A percentile compares a stretch with the other conserved stretches of the same genome.
Evolutionary conservation across 1,139 yeast genomes (phyloP).

Genomic region (Sugiyamaella novakii): DNA sequence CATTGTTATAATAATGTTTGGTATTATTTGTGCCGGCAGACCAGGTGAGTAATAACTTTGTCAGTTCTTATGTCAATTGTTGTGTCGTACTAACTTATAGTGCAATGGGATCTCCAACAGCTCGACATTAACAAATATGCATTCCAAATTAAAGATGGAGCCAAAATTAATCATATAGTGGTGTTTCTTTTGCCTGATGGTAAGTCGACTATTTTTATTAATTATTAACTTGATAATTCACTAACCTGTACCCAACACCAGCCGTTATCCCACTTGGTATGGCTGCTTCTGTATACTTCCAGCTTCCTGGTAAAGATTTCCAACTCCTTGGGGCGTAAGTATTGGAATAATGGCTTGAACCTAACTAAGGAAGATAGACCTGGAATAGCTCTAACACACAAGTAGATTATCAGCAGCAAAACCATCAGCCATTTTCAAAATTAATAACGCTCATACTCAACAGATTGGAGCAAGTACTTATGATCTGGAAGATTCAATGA

Average conservation of each 20-base stretch:
- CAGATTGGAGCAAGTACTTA: conserved; percentile 29
- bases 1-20: too few species aligned
- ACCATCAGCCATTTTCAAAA: conserved; percentile 89
- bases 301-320: conserved; percentile 76
- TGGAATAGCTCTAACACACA: conserved; percentile 5
- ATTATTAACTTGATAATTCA: too few species aligned
- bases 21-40: conserved; percentile 50
- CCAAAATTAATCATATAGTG: conserved; percentile 69
- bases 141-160: conserved; percentile 61
- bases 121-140: conserved; percentile 66
- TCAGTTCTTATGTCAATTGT: too few species aligned
- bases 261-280: conserved; percentile 58
- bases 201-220: too few species aligned
- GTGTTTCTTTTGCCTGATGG: conserved; percentile 74
- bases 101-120: conserved; percentile 50
- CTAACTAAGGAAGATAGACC: not conserved
- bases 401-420: conserved; percentile 62
- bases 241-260: not conserved
- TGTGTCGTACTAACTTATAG: too few species aligned
- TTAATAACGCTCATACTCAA: conserved; percentile 52
- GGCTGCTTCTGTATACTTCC: conserved; percentile 87
- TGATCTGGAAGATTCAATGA: conserved; percentile 44
- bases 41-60: conserved; percentile 31
- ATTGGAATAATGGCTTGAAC: not conserved
- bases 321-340: conserved; percentile 64